Percentiles rank a stretch among this genome's conserved stretches.
Conservation (phyloP, 176 grass and related monocot species). For the Tuctoria greenei region DNA sequence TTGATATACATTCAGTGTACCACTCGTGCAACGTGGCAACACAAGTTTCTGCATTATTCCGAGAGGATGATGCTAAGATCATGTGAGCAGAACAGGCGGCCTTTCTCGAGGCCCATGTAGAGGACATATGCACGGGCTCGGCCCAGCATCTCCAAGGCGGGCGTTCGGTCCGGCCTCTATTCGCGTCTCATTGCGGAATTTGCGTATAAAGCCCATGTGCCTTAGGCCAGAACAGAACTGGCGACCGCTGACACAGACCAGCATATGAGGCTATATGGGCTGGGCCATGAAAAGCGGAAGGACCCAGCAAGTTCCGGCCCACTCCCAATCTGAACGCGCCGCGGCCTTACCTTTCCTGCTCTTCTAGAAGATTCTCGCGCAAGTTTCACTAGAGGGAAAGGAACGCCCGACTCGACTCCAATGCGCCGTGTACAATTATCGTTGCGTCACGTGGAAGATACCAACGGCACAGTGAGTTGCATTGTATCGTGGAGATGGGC, state of each 20-base stretch:
- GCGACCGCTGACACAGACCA: too few species aligned
- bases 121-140: background rate
- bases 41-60: too few species aligned
- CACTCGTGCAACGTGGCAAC: background rate
- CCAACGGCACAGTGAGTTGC: background rate
- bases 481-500: background rate
- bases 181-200: background rate
- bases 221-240: too few species aligned
- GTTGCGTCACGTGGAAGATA: background rate
- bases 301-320: background rate
- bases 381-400: too few species aligned
- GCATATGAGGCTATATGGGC: too few species aligned
- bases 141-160: background rate
- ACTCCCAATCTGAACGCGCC: background rate
- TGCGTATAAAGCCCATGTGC: too few species aligned
- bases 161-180: background rate
- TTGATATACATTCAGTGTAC: background rate
- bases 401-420: too few species aligned
- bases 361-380: too few species aligned
- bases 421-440: too few species aligned
- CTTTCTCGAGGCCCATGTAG: background rate
- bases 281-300: too few species aligned
- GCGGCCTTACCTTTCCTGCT: background rate
- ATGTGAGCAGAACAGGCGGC: too few species aligned
- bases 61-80: background rate